Evolutionary conservation across 257 asterid genomes (phyloP).

Genomic region (Datura wrightii): DNA sequence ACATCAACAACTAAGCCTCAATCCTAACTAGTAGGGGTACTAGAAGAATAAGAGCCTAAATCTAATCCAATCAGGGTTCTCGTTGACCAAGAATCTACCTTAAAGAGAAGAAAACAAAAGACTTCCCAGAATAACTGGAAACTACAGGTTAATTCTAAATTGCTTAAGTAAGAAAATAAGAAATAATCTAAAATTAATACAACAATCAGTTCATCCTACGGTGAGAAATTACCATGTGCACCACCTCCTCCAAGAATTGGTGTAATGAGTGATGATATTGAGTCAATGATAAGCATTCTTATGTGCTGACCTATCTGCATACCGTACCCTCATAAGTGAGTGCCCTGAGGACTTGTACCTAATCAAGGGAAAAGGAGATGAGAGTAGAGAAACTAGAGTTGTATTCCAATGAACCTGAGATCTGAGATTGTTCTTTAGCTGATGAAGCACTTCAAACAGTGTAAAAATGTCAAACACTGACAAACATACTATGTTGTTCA

Average conservation of each 20-base stretch:
- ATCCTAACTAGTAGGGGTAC: neutral
- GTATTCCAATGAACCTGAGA: conserved; percentile 58
- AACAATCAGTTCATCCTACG: conserved; percentile 2
- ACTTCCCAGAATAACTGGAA: neutral
- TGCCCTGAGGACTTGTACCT: neutral
- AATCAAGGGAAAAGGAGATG: conserved; percentile 12
- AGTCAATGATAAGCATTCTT: conserved; percentile 76
- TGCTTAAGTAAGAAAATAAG: neutral
- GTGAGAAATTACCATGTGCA: conserved; percentile 57
- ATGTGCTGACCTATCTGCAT: conserved; percentile 54
- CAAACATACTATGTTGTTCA: conserved; percentile 66
- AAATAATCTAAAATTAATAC: neutral
- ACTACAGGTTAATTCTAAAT: neutral
- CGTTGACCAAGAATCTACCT: neutral
- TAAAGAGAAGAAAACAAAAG: neutral
- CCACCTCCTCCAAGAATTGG: conserved; percentile 87
- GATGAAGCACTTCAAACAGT: conserved; percentile 75
- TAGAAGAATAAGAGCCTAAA: neutral
- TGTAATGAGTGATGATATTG: conserved; percentile 81
- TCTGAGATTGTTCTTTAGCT: conserved; percentile 52
- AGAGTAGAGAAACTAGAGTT: neutral
- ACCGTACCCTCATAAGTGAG: conserved; percentile 20
- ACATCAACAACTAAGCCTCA: conserved; percentile 13
- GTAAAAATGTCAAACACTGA: conserved; percentile 75
- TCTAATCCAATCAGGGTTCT: neutral